Evolutionary conservation across 306 rosid genomes (phyloP).

Genomic region (Pyrus bretschneideri): DNA sequence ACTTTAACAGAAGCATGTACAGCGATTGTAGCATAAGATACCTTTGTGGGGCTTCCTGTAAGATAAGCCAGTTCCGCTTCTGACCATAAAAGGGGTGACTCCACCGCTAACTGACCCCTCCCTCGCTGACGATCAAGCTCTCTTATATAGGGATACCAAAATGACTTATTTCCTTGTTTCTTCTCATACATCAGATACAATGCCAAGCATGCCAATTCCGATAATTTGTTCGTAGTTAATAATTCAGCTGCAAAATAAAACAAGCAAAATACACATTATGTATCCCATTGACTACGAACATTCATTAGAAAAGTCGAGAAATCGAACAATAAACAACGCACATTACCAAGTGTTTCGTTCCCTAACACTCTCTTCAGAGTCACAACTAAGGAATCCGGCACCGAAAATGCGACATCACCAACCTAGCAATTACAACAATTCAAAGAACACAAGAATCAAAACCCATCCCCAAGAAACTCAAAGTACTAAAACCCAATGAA

Average conservation of each 20-base stretch:
- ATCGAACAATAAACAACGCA: constrained; percentile 20
- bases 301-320: background rate
- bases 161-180: constrained; percentile 96
- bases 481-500: background rate
- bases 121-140: constrained; percentile 98
- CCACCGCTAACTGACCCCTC: constrained; percentile 88
- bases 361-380: constrained; percentile 93
- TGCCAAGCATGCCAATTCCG: constrained; percentile 98
- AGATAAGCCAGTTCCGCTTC: constrained; percentile 78
- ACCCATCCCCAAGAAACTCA: background rate
- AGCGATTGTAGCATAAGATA: constrained; percentile 12
- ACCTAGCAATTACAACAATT: constrained; percentile 21
- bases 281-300: background rate
- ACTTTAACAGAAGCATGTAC: background rate
- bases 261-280: constrained; percentile 8
- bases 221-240: constrained; percentile 85
- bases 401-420: constrained; percentile 87
- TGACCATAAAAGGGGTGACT: constrained; percentile 93
- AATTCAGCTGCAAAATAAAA: constrained; percentile 71
- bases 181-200: constrained; percentile 98
- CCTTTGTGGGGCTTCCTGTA: constrained; percentile 87
- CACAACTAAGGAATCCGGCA: constrained; percentile 80
- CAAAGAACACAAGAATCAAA: background rate
- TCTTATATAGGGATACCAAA: constrained; percentile 85
- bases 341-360: constrained; percentile 85